Base-by-base conservation (phyloP, 225 moss, liverwort and hornwort species). In the Anthoceros angustus region DNA sequence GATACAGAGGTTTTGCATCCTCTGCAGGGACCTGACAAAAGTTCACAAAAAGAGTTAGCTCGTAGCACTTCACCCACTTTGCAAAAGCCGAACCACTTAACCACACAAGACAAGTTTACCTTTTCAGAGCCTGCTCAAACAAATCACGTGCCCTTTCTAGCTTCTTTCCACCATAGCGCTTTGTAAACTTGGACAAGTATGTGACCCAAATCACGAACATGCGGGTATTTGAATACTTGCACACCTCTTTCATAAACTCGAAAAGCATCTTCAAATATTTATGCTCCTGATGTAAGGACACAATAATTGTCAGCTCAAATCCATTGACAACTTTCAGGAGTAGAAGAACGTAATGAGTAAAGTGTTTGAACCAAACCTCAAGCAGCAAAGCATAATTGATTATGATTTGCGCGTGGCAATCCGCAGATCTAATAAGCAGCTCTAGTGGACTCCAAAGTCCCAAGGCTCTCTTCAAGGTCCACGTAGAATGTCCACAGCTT, bases 201-300 rank as follows among this genome's bases (percentile, higher is more conserved):
- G 92, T 92, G 55, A 86, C 84, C 95, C 55, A 98, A 89, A 41
- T 88, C 92, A 64, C 92, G 86, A 61, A 98, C 95, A 76, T 98
- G 92, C 5, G 92, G 92, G 68, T 92, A 92, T 62, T 92, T 98
- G 66, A 98, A 98, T 23, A 98, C 79, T 77, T 84, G 89, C 21
- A 98, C 95, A 66, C 95, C 95, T 74, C 95, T 87, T 78, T 98
- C 95, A 73, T 92, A 98, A 39, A 98, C 95, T 77, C 80, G 89
- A 65, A 89, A 98, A 40, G 88, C 82, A 80, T 98, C 89, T 76
- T 98, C 92, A 98, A 98, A 70, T 75, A 98, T 68, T 98, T 92
- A 42, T 87, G 83, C 75, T 80, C 85, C 95, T 95, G 82, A 72
- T 7, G 41, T 25, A 7, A 24, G 26, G 50, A 12, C n/a, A 15